phyloP scores from a whole-genome alignment of 225 moss, liverwort and hornwort species.

The Climacium dendroides region DNA sequence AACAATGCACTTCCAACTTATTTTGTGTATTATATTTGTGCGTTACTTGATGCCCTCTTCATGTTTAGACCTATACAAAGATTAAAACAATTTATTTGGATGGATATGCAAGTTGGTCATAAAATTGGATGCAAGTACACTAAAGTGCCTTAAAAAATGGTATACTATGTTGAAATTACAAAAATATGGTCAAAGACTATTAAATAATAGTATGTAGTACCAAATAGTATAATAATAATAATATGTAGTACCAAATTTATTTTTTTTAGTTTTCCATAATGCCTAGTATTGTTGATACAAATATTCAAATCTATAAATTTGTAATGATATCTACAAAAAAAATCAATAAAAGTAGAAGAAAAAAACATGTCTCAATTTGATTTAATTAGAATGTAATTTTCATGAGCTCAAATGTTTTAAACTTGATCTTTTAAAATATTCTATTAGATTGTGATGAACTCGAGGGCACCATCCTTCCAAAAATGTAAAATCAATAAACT shows the following conservation, averaged over 20 bases:
- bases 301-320: background rate
- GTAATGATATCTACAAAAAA: background rate
- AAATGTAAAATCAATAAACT: background rate
- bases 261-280: background rate
- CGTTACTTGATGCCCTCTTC: background rate
- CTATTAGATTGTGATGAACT: background rate
- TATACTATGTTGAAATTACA: background rate
- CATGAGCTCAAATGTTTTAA: background rate
- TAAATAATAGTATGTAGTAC: no score
- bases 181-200: background rate
- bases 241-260: no score
- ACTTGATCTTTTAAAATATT: background rate
- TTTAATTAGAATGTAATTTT: background rate
- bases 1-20: background rate
- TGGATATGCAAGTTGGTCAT: background rate
- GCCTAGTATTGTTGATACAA: background rate
- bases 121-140: background rate
- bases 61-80: background rate
- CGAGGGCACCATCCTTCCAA: background rate
- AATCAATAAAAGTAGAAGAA: background rate
- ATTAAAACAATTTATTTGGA: background rate
- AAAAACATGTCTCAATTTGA: background rate
- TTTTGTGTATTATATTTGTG: background rate
- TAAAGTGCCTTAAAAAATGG: background rate
- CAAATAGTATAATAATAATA: no score